Conservation (phyloP, 768 basidiomycete genomes). For the Favolaschia claudopus region DNA sequence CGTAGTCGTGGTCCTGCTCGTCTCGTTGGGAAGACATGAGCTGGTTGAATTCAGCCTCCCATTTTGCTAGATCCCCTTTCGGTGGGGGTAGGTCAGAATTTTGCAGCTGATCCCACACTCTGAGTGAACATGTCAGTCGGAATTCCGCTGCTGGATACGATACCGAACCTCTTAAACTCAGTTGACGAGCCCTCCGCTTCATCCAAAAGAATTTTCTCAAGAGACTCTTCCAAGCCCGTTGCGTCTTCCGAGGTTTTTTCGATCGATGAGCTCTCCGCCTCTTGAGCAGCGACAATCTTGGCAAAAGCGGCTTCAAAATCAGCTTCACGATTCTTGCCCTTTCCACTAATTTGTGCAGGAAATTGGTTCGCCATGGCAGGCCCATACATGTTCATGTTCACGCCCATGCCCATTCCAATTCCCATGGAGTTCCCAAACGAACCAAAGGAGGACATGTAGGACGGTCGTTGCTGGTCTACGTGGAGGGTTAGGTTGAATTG, state of each 20-base stretch:
- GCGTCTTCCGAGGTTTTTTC: constrained; percentile 59
- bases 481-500: neutral
- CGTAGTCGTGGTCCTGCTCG: constrained; percentile 70
- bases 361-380: constrained; percentile 39
- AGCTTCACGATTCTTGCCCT: constrained; percentile 79
- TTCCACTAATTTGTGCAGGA: constrained; percentile 60
- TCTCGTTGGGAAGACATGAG: constrained; percentile 75
- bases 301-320: constrained; percentile 91
- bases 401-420: constrained; percentile 28
- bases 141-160: neutral
- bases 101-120: constrained; percentile 70
- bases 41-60: constrained; percentile 86
- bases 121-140: constrained; percentile 34
- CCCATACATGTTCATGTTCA: constrained; percentile 48
- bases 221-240: constrained; percentile 46
- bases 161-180: constrained; percentile 64
- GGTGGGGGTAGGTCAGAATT: constrained; percentile 64
- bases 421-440: constrained; percentile 47
- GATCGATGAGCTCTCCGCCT: constrained; percentile 55
- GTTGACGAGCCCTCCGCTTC: constrained; percentile 30
- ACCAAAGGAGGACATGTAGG: constrained; percentile 43
- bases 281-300: constrained; percentile 63
- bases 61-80: constrained; percentile 72
- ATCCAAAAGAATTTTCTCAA: constrained; percentile 47
- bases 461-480: constrained; percentile 51